A percentile compares a stretch with the other conserved stretches of the same genome.
Evolutionary conservation across 805 yeast genomes (phyloP).

Genomic region (Zygotorulaspora sp.): DNA sequence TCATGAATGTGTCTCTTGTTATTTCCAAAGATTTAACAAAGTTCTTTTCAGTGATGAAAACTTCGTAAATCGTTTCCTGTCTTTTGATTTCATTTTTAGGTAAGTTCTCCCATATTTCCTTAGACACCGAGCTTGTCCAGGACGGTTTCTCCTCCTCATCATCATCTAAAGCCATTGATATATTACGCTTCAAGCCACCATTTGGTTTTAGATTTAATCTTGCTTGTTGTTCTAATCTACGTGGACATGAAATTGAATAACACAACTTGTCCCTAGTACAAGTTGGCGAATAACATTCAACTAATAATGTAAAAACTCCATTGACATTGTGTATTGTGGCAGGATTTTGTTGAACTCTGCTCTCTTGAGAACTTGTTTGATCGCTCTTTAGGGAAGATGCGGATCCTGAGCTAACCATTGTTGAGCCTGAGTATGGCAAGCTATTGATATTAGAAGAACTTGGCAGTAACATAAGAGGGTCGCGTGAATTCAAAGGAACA

Average conservation of each 20-base stretch:
- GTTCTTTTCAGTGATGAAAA: constrained; percentile 88
- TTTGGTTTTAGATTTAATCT: constrained; percentile 82
- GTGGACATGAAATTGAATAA: constrained; percentile 94
- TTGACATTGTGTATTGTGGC: constrained; percentile 46
- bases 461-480: constrained; percentile 27
- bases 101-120: constrained; percentile 67
- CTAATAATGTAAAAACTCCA: constrained; percentile 88
- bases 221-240: constrained; percentile 93
- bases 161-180: constrained; percentile 42
- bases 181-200: constrained; percentile 73
- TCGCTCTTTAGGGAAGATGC: constrained; percentile 26
- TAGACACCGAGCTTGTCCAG: constrained; percentile 91
- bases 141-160: constrained; percentile 77
- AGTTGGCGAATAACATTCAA: constrained; percentile 96
- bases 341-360: constrained; percentile 16
- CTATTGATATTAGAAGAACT: constrained; percentile 14
- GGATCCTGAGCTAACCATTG: constrained; percentile 15
- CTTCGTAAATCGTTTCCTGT: constrained; percentile 93
- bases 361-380: constrained; percentile 17
- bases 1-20: constrained; percentile 87
- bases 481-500: constrained; percentile 25
- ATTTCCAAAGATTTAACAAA: constrained; percentile 93
- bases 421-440: constrained; percentile 12
- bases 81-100: constrained; percentile 84
- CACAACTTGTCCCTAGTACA: constrained; percentile 85